Evolutionary conservation across 192 early-diverging fungal species (phyloP).

Genomic region (Podila horticola): DNA sequence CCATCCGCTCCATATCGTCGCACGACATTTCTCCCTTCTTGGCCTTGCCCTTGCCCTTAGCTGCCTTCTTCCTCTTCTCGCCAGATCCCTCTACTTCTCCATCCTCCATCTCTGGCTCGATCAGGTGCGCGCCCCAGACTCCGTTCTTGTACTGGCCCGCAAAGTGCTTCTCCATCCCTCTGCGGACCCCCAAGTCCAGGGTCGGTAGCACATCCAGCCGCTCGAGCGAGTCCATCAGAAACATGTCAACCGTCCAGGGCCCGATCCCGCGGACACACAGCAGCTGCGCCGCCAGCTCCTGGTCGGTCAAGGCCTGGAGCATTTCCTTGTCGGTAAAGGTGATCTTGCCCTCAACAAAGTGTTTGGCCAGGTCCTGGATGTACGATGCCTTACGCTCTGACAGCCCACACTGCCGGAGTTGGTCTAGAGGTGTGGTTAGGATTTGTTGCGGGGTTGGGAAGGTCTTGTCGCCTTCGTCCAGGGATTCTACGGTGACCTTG

Average conservation of each 20-base stretch:
- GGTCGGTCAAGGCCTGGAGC: constrained; percentile 25
- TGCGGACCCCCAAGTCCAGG: constrained; percentile 31
- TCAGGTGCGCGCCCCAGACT: constrained; percentile 21
- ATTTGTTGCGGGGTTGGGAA: constrained; percentile 32
- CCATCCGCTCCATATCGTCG: constrained; percentile 47
- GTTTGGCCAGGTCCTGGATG: constrained; percentile 38
- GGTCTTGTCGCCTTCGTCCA: constrained; percentile 25
- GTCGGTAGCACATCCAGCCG: constrained; percentile 42
- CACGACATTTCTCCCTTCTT: constrained; percentile 37
- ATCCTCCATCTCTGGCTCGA: not conserved
- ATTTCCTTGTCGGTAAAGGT: constrained; percentile 31
- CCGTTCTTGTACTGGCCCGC: constrained; percentile 35
- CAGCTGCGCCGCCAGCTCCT: constrained; percentile 34
- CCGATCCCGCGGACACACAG: constrained; percentile 45
- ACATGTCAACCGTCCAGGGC: constrained; percentile 49
- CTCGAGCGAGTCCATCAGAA: constrained; percentile 44
- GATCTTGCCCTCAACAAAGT: constrained; percentile 44
- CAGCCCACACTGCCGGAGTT: constrained; percentile 26
- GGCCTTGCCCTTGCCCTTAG: constrained; percentile 34
- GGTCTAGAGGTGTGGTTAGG: constrained; percentile 17
- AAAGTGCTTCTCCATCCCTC: constrained; percentile 46
- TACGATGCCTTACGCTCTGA: constrained; percentile 47
- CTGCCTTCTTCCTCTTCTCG: constrained; percentile 3
- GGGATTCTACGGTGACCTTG: constrained; percentile 28
- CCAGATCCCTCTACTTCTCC: not conserved